These are phyloP conservation scores for Aspergillus conjunctus DNA, from an alignment of 495 filamentous ascomycete genomes.

Conservation along the genomic window DNA sequence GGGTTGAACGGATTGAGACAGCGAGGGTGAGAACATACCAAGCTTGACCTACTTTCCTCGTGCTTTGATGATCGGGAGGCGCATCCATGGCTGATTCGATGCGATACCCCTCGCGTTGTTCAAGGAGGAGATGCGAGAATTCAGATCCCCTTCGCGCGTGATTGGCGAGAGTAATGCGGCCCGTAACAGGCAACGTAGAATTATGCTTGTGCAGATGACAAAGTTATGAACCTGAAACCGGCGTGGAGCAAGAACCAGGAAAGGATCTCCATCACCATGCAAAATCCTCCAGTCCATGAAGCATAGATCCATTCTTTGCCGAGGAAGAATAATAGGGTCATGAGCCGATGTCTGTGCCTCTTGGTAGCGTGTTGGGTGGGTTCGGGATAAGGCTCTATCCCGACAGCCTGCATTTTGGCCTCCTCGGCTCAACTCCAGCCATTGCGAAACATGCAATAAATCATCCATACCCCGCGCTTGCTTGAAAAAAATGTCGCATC, in stretches of 20 bases:
- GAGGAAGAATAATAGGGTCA: background rate
- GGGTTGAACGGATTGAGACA: background rate
- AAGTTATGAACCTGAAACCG: background rate
- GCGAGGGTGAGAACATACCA: constrained; percentile 1
- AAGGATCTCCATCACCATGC: too few species aligned
- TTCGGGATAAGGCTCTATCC: background rate
- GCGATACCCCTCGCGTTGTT: background rate
- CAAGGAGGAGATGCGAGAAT: background rate
- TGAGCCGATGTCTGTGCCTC: background rate
- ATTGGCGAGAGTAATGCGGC: background rate
- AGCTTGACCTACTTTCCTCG: background rate
- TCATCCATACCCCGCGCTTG: background rate
- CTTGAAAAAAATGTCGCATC: background rate
- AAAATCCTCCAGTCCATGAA: background rate
- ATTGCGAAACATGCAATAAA: background rate
- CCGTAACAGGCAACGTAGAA: background rate
- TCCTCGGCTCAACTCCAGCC: background rate
- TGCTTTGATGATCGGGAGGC: background rate
- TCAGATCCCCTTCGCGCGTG: too few species aligned
- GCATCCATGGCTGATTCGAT: background rate
- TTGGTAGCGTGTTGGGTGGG: background rate
- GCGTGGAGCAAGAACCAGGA: too few species aligned
- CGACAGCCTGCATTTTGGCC: background rate
- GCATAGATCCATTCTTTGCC: background rate
- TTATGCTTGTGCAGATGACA: background rate